Evolutionary conservation across 805 yeast species (phyloP), one percentile per base, ranked within the genome.

Genomic region (Helenozyma rhizophorensis): DNA sequence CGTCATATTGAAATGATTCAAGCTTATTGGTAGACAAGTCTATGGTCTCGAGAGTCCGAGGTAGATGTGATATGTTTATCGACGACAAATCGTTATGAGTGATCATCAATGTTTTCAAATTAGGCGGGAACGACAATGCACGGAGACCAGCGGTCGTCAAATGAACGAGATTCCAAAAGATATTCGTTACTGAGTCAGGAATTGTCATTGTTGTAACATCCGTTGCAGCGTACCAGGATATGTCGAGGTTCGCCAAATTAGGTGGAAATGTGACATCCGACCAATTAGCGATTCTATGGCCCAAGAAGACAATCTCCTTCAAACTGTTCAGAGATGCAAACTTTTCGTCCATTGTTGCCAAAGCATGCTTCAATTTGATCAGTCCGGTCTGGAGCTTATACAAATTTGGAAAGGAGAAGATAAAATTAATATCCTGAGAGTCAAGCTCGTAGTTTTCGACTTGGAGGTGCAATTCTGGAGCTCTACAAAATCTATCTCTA

Each of bases 211-310:
- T 49, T 11, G 37, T 26, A n/a, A 58, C 41, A 27, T 56, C 48
- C 3, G 54, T 45, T 7, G 26, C 34, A 2, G 48, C 40, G 18
- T 48, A 48, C 70, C 70, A 64, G 9, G 69, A 63, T n/a, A 55
- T 30, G 34, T 63, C 69, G 23, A 64, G 37, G 27, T 55, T 55
- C 9, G 28, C 34, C 21, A 62, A 40, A 16, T 32, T 43, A 1
- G 36, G 33, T 0, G 69, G 69, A n/a, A 62, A 46, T 3, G 13
- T 16, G 9, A 53, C 43, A 3, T 32, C 35, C 0, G 53, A 33
- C 69, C 69, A 64, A 28, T 54, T 38, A 5, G 37, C 30, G 3
- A 59, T 46, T 5, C 47, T 48, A 34, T 62, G 68, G 6, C 62
- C 66, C 33, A 64, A 47, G 12, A 61, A 44, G 4, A 60, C 55